Base-by-base conservation (phyloP, 163 green algal genomes). In the Scenedesmus sp. region DNA sequence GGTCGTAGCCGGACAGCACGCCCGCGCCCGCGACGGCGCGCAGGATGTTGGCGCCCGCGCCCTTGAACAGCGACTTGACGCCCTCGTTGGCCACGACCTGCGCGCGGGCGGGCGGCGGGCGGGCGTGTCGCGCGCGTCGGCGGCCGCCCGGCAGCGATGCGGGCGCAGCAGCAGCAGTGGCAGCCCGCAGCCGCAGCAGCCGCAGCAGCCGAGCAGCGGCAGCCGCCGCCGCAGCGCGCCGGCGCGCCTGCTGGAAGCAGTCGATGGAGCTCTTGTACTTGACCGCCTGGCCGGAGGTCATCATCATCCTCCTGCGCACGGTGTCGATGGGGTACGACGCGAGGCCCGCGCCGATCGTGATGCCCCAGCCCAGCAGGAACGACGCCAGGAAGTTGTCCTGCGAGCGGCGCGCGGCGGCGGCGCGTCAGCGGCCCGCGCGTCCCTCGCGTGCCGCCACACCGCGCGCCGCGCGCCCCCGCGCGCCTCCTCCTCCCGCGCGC, bases 311-410 rank as follows among this genome's bases (percentile, higher is more conserved):
- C 89, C 96, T 91, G 65, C 96, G 92, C 60, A 99, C 95, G 70
- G 96, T 99, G 90, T 99, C 96, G 87, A 99, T 98, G 77, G 96
- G 96, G 86, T 99, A 99, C 28, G 95, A 98, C 18, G 91, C 80
- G 72, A 98, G 87, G 70, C 96, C 96, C 79, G 93, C 70, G 76
- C 87, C 81, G 71, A 88, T 91, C 45, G 87, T 91, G 70, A 91
- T 89, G 71, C 80, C 77, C 87, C 87, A 91, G 62, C 87, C 87
- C 63, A 91, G 84, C 77, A 88, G 44, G 87, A 91, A 91, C 45
- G 80, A 70, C 10, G 82, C 87, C 29, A 87, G 66, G 80, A 91
- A 91, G 74, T 69, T 89, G 82, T 89, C 79, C 73, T 81, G 63
- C 63, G 53, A 10, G 39, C 39, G 39, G n/a, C n/a, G n/a, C n/a